phyloP scores from a whole-genome alignment of 169 alveolate species.

The Plasmodium coatneyi region DNA sequence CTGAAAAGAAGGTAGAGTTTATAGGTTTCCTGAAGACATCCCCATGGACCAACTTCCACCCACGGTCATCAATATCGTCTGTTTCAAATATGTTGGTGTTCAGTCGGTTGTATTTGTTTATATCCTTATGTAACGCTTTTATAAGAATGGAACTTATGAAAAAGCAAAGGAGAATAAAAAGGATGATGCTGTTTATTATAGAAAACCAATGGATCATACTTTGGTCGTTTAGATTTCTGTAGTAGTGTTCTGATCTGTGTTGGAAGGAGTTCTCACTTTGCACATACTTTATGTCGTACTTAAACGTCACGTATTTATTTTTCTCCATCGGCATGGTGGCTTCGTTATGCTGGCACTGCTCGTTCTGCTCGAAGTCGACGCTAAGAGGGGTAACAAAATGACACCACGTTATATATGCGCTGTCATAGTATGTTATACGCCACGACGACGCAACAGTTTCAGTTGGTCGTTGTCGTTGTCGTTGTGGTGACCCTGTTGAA shows the following conservation, averaged over 20 bases:
- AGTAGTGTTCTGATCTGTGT: slow-evolving; percentile 90
- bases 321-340: slow-evolving; percentile 19
- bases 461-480: not conserved
- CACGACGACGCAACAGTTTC: not conserved
- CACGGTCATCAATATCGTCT: slow-evolving; percentile 88
- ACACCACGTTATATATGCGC: not conserved
- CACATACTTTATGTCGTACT: slow-evolving; percentile 88
- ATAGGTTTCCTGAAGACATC: slow-evolving; percentile 92
- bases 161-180: slow-evolving; percentile 84
- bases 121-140: slow-evolving; percentile 89
- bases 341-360: slow-evolving; percentile 14
- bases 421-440: not conserved
- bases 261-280: slow-evolving; percentile 83
- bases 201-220: slow-evolving; percentile 91
- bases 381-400: not conserved
- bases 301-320: slow-evolving; percentile 75
- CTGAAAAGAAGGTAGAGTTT: slow-evolving; percentile 85
- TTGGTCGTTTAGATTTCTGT: slow-evolving; percentile 81
- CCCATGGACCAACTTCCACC: slow-evolving; percentile 93
- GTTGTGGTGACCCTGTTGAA: no score
- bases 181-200: slow-evolving; percentile 86
- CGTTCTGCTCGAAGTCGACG: not conserved
- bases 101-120: slow-evolving; percentile 86
- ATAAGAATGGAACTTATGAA: slow-evolving; percentile 89
- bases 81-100: slow-evolving; percentile 80